Evolutionary conservation across 1,139 yeast genomes (phyloP).

Genomic region (Diutina ranongensis): DNA sequence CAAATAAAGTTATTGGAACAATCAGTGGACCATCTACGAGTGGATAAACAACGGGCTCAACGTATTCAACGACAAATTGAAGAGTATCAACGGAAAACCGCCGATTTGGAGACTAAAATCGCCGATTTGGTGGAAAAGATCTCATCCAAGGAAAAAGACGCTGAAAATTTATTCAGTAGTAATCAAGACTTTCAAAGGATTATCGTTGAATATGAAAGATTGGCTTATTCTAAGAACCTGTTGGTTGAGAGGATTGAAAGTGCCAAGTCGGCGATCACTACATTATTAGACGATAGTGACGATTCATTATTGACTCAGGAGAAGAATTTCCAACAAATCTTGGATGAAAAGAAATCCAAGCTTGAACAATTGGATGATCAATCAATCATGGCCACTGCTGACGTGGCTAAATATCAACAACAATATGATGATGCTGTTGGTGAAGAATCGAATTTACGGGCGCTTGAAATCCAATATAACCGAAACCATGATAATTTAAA

Average conservation of each 20-base stretch:
- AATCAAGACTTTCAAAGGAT: constrained; percentile 73
- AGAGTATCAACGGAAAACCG: constrained; percentile 32
- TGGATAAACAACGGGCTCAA: constrained; percentile 64
- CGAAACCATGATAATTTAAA: background rate
- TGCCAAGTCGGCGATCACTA: background rate
- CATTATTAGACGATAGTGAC: background rate
- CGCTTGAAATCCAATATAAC: constrained; percentile 1
- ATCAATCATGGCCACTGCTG: background rate
- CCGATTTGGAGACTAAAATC: constrained; percentile 37
- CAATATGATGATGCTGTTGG: background rate
- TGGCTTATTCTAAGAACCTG: background rate
- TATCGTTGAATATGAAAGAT: background rate
- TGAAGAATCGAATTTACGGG: background rate
- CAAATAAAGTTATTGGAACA: constrained; percentile 71
- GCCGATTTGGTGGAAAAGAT: constrained; percentile 33
- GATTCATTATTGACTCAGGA: background rate
- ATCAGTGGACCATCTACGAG: constrained; percentile 61
- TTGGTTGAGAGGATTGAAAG: background rate
- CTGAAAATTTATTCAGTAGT: constrained; percentile 56
- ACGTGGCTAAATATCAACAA: background rate
- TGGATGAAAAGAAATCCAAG: background rate
- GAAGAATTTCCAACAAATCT: background rate
- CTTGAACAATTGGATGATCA: background rate
- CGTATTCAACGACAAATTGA: constrained; percentile 40
- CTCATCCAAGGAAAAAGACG: constrained; percentile 23